Conservation (phyloP, 2,329 filamentous ascomycete species). For the Diaporthe sp. region DNA sequence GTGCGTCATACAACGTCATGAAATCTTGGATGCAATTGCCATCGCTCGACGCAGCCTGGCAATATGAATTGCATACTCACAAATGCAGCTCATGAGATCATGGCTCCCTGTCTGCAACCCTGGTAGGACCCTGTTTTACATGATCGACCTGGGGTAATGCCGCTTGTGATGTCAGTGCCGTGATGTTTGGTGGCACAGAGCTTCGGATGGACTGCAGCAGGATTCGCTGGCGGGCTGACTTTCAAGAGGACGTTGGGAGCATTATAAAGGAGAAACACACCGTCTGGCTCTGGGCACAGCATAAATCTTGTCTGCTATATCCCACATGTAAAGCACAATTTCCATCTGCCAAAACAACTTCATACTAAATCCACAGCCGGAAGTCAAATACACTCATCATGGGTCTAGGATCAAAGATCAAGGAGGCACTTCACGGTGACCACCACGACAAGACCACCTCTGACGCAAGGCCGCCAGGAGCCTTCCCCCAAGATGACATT, state of each 20-base stretch:
- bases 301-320: neutral
- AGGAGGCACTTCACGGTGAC: constrained; percentile 45
- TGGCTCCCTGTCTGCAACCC: constrained; percentile 7
- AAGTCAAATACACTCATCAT: constrained; percentile 38
- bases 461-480: constrained; percentile 39
- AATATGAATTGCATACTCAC: constrained; percentile 15
- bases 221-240: neutral
- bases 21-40: constrained; percentile 25
- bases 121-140: constrained; percentile 31
- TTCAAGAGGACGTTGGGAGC: neutral
- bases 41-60: constrained; percentile 19
- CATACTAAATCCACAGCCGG: neutral
- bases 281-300: neutral
- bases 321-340: too few relatives aligned
- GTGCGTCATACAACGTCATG: constrained; percentile 30
- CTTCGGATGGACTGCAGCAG: constrained; percentile 9
- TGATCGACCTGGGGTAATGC: constrained; percentile 15
- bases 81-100: constrained; percentile 27
- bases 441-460: constrained; percentile 35
- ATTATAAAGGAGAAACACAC: neutral
- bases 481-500: constrained; percentile 42
- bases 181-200: constrained; percentile 5
- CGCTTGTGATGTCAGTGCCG: constrained; percentile 26
- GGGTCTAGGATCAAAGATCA: constrained; percentile 46
- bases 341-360: neutral